These are phyloP conservation scores for Verticillium zaregamsianum DNA, from an alignment of 2,329 filamentous ascomycete genomes.

Conservation along the genomic window DNA sequence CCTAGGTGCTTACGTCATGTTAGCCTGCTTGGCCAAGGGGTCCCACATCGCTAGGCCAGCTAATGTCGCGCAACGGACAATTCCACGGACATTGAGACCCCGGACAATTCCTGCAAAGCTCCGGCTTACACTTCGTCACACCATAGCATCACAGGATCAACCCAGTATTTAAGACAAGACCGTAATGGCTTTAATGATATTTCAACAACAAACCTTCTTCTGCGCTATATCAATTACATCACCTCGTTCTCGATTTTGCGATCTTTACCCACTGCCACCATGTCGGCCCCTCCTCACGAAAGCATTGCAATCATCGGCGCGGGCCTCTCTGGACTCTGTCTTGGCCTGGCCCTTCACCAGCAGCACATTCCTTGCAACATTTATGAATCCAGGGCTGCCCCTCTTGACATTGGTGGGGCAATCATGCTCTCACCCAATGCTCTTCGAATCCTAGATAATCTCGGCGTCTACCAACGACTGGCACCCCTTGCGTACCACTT, in stretches of 20 bases:
- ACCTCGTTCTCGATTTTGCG: too few species aligned
- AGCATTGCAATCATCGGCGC: background rate
- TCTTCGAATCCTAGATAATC: slow-evolving; percentile 45
- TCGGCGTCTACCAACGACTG: slow-evolving; percentile 44
- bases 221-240: too few species aligned
- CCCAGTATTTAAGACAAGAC: background rate
- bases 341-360: slow-evolving; percentile 50
- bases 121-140: background rate
- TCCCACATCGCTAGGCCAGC: too few species aligned
- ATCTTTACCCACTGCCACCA: background rate
- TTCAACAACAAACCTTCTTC: too few species aligned
- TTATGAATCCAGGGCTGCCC: slow-evolving; percentile 43
- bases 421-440: slow-evolving; percentile 59
- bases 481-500: slow-evolving; percentile 44
- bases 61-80: background rate
- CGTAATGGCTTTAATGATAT: too few species aligned
- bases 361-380: slow-evolving; percentile 44
- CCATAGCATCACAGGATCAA: background rate
- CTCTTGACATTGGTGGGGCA: slow-evolving; percentile 46
- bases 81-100: too few species aligned
- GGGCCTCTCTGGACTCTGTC: slow-evolving; percentile 42
- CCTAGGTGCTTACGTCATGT: background rate
- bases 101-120: background rate
- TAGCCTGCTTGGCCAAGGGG: too few species aligned
- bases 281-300: background rate